Evolutionary conservation across 2,329 filamentous ascomycete genomes (phyloP), one percentile per base, ranked within the genome.

Genomic region (Bipolaris oryzae): DNA sequence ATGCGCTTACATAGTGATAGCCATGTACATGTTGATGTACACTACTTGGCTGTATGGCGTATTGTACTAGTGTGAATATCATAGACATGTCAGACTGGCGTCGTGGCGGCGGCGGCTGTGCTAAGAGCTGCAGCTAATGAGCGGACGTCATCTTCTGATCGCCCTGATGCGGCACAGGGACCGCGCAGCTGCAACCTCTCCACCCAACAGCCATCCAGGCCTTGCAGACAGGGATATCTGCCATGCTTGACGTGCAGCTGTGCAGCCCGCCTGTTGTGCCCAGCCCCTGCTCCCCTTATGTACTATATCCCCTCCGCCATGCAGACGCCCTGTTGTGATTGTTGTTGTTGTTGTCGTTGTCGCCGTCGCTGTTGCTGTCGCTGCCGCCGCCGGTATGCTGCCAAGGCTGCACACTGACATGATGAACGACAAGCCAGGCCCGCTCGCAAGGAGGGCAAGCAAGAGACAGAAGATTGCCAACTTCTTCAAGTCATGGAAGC

Each of bases 401-500:
- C 66, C 67, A 62, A 68, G 63, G 57, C 57, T 69, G 43, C 66
- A 67, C 57, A 61, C 50, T 46, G 60, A 69, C 39, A 54, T 64
- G 53, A 58, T 55, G 50, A 59, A 69, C 44, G 61, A 58, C 25
- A 60, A 58, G 41, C 57, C 58, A 23, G 58, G 53, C 44, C 70
- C 68, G 48, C 54, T 61, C n/a, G 61, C 63, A 44, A 62, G 58
- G 53, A 71, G 66, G 62, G 63, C 59, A 52, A 70, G 67, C 46
- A 75, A 72, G 64, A 61, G 73, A 34, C 65, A 75, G 60, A 53
- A 64, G 38, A 60, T 75, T 37, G 48, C 64, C 15, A 67, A 70
- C 35, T 73, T 75, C 68, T 71, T 75, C 59, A 67, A 57, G 18
- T 59, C 58, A 4, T 70, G 67, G 50, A 72, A 66, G 59, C 62